phyloP scores from a whole-genome alignment of 2,329 filamentous ascomycete genomes.

The Colletotrichum costaricense region DNA sequence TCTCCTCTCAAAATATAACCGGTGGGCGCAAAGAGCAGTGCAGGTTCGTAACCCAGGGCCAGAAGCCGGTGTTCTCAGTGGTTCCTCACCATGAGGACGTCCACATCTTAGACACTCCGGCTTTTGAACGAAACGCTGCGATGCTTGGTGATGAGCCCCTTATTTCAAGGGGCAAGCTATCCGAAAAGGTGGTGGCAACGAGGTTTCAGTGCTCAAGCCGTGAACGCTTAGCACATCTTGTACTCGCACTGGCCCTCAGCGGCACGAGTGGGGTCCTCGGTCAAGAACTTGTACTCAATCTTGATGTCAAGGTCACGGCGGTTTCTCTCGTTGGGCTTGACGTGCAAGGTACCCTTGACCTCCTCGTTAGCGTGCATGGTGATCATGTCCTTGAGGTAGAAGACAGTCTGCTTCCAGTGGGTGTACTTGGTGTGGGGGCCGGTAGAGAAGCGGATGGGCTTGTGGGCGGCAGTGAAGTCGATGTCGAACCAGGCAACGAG shows the following conservation, averaged over 20 bases:
- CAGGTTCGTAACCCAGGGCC: background rate
- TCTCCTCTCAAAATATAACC: background rate
- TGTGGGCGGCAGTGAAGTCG: conserved; percentile 98
- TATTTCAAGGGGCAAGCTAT: background rate
- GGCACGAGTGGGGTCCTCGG: conserved; percentile 76
- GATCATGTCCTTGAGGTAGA: conserved; percentile 93
- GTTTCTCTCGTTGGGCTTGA: conserved; percentile 94
- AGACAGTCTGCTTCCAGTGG: conserved; percentile 99
- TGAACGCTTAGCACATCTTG: conserved; percentile 73
- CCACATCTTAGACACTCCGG: background rate
- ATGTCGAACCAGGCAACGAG: conserved; percentile 99
- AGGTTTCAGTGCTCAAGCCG: background rate
- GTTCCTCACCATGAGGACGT: background rate
- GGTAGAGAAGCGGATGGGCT: conserved; percentile 95
- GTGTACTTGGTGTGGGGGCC: conserved; percentile 99
- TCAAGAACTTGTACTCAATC: conserved; percentile 84
- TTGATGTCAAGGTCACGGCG: conserved; percentile 93
- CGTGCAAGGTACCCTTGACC: conserved; percentile 78
- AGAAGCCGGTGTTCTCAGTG: background rate
- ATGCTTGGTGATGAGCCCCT: background rate
- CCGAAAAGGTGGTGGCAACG: background rate
- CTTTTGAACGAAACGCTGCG: conserved; percentile 7
- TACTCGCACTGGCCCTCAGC: conserved; percentile 81
- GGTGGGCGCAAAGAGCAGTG: conserved; percentile 23
- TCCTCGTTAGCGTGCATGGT: conserved; percentile 90